Conservation (phyloP, 1,284 basidiomycete genomes). For the Cryptococcus hybrid region DNA sequence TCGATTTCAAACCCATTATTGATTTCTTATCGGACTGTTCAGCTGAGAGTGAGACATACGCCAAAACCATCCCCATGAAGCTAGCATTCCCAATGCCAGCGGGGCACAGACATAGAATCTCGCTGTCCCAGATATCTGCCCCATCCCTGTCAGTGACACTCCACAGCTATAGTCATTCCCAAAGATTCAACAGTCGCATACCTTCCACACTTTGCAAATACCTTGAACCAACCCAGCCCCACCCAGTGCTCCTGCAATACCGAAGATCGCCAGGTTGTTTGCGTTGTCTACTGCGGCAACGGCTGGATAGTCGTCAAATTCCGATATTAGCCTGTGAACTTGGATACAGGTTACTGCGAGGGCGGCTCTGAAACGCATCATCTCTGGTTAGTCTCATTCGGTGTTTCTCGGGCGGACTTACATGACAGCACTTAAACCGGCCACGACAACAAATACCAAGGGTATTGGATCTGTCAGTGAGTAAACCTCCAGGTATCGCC, state of each 20-base stretch:
- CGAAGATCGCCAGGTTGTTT: constrained; percentile 1
- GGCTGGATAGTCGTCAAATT: not conserved
- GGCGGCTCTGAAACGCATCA: not conserved
- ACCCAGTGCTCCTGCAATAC: not conserved
- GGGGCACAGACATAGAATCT: not conserved
- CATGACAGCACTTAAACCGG: not conserved
- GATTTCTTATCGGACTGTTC: no score
- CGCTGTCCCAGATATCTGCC: not conserved
- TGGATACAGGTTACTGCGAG: constrained; percentile 2
- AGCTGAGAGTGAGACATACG: no score
- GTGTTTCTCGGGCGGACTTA: not conserved
- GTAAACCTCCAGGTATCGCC: not conserved
- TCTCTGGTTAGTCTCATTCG: not conserved
- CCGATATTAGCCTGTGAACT: not conserved
- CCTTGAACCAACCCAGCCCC: not conserved
- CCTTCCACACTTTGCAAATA: constrained; percentile 4
- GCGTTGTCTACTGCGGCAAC: not conserved
- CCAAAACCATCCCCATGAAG: not conserved
- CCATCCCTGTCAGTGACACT: not conserved
- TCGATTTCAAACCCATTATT: not conserved
- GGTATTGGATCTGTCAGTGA: not conserved
- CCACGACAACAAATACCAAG: not conserved
- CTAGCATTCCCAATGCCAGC: not conserved
- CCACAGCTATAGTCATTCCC: not conserved
- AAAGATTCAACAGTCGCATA: not conserved